Conservation (phyloP, 2,329 filamentous ascomycete species). For the Meredithiella fracta region DNA sequence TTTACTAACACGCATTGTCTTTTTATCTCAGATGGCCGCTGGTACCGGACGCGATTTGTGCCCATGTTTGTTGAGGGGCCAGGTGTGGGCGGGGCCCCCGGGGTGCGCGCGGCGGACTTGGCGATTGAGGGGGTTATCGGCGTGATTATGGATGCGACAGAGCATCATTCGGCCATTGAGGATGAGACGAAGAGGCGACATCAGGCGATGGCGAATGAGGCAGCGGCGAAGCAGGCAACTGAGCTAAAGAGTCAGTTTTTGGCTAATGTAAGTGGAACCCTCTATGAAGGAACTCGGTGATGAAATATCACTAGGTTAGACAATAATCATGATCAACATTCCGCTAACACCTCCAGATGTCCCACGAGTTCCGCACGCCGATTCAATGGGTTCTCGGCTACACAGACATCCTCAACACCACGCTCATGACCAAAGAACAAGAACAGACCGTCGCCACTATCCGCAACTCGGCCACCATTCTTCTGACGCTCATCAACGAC, state of each 20-base stretch:
- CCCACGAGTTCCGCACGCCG: conserved; percentile 62
- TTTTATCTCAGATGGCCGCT: conserved; percentile 34
- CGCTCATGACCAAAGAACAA: conserved; percentile 51
- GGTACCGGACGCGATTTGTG: conserved; percentile 55
- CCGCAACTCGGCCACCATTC: conserved; percentile 60
- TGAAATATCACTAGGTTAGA: too few relatives aligned
- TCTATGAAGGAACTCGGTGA: too few relatives aligned
- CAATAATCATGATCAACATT: too few relatives aligned
- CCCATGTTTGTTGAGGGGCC: conserved; percentile 39
- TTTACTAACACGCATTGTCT: conserved; percentile 8
- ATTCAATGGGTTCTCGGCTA: conserved; percentile 71
- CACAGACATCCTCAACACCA: conserved; percentile 57
- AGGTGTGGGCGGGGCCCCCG: not conserved
- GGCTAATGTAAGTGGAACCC: conserved; percentile 42
- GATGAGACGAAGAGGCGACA: conserved; percentile 53
- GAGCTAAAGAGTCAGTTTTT: conserved; percentile 66
- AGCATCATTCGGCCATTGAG: conserved; percentile 47
- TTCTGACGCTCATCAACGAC: conserved; percentile 80
- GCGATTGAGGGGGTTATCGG: conserved; percentile 58
- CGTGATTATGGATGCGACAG: conserved; percentile 66
- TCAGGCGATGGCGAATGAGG: conserved; percentile 55
- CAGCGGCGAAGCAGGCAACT: conserved; percentile 64
- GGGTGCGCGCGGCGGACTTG: conserved; percentile 16
- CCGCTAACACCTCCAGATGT: conserved; percentile 36
- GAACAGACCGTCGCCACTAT: conserved; percentile 63